Percentiles rank a stretch among this genome's conserved stretches.
Conservation (phyloP, 257 asterid species). For the Solanum gandarillasii region DNA sequence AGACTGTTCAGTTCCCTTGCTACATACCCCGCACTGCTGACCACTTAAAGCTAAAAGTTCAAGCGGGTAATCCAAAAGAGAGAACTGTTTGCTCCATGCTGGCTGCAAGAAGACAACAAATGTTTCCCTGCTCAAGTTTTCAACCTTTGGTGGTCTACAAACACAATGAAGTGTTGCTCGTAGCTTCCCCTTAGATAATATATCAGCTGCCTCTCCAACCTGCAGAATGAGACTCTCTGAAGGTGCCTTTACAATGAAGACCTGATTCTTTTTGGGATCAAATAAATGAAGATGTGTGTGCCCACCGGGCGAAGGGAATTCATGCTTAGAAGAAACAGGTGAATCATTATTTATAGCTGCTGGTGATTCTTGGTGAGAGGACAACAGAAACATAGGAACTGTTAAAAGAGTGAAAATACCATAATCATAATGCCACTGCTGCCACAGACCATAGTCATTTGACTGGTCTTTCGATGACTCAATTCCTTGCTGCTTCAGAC, state of each 20-base stretch:
- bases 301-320: constrained; percentile 44
- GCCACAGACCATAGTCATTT: constrained; percentile 43
- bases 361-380: constrained; percentile 9
- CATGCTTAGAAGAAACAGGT: constrained; percentile 14
- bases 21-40: constrained; percentile 7
- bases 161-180: constrained; percentile 83
- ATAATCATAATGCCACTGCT: constrained; percentile 96
- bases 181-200: constrained; percentile 71
- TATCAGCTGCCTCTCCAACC: constrained; percentile 85
- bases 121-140: constrained; percentile 72
- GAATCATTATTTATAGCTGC: neutral
- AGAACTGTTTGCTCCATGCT: constrained; percentile 61
- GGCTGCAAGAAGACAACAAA: constrained; percentile 85
- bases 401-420: constrained; percentile 74
- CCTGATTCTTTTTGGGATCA: constrained; percentile 41
- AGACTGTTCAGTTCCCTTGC: neutral
- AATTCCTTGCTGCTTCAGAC: neutral
- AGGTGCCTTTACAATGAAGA: constrained; percentile 42
- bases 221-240: constrained; percentile 64
- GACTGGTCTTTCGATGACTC: neutral
- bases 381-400: constrained; percentile 50
- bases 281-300: constrained; percentile 63
- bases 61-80: constrained; percentile 46
- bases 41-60: constrained; percentile 11
- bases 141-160: constrained; percentile 32